A percentile compares a stretch with the other conserved stretches of the same genome.
These are phyloP conservation scores for Penicillium longicatenatum DNA, from an alignment of 495 filamentous ascomycete genomes.

Conservation along the genomic window DNA sequence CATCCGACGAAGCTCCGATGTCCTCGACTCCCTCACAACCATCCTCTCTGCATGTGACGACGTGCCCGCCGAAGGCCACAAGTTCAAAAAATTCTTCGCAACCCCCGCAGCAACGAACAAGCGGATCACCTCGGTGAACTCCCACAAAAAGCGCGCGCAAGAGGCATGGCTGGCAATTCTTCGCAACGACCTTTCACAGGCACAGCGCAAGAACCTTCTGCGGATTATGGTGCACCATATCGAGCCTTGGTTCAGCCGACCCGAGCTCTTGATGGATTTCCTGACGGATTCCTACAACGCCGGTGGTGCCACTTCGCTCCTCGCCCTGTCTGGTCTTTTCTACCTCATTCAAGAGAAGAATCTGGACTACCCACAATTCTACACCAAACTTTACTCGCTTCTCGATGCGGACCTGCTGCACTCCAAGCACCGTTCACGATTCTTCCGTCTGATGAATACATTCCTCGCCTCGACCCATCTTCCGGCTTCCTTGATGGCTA, in stretches of 20 bases:
- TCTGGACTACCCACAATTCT: slow-evolving; percentile 95
- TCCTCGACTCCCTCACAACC: slow-evolving; percentile 58
- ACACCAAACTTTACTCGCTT: slow-evolving; percentile 87
- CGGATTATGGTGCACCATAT: slow-evolving; percentile 72
- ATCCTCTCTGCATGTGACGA: slow-evolving; percentile 67
- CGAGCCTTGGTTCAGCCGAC: slow-evolving; percentile 81
- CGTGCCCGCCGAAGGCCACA: slow-evolving; percentile 60
- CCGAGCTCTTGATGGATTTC: slow-evolving; percentile 96
- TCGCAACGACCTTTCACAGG: slow-evolving; percentile 57
- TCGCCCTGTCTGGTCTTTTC: slow-evolving; percentile 91
- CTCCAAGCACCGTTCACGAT: slow-evolving; percentile 88
- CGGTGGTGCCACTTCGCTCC: slow-evolving; percentile 81
- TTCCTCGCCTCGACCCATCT: slow-evolving; percentile 94
- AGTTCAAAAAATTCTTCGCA: slow-evolving; percentile 68
- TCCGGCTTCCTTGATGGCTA: slow-evolving; percentile 85
- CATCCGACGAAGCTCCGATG: slow-evolving; percentile 32
- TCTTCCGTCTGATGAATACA: slow-evolving; percentile 89
- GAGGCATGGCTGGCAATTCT: slow-evolving; percentile 83
- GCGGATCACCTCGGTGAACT: slow-evolving; percentile 37
- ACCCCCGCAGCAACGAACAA: slow-evolving; percentile 66
- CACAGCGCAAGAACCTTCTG: slow-evolving; percentile 80
- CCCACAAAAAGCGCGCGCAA: slow-evolving; percentile 64
- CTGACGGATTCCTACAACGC: slow-evolving; percentile 87
- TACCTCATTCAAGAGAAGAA: slow-evolving; percentile 92
- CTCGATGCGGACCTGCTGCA: slow-evolving; percentile 84